Conservation (phyloP, 441 rosid genomes). For the Hura crepitans region DNA sequence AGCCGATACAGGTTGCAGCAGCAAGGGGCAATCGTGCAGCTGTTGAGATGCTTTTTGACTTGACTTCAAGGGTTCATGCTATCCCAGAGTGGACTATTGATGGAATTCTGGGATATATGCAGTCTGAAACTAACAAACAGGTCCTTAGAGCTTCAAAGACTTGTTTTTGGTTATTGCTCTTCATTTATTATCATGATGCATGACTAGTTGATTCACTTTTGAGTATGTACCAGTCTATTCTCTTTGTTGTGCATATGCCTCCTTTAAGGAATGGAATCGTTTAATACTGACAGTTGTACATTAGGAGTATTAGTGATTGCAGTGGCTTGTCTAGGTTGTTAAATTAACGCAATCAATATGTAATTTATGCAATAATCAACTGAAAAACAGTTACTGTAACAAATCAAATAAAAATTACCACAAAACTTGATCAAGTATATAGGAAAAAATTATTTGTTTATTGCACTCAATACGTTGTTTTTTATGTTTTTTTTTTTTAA, state of each 20-base stretch:
- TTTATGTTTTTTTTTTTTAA: not conserved
- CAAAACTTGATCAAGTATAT: not conserved
- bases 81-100: constrained; percentile 74
- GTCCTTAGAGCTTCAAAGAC: constrained; percentile 20
- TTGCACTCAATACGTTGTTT: not conserved
- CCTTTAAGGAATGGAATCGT: not conserved
- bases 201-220: constrained; percentile 3
- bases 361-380: not conserved
- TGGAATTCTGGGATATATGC: constrained; percentile 56
- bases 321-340: not conserved
- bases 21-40: constrained; percentile 56
- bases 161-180: constrained; percentile 3
- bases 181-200: not conserved
- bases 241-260: not conserved
- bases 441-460: not conserved
- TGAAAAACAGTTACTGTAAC: not conserved
- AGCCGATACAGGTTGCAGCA: constrained; percentile 82
- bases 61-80: constrained; percentile 46
- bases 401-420: no score
- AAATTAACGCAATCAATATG: not conserved
- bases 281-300: not conserved
- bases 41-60: constrained; percentile 72
- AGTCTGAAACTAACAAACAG: constrained; percentile 48
- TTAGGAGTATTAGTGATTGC: not conserved
- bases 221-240: not conserved